Conservation (phyloP, 352 stramenopile genomes). For the Peronospora tabacina region DNA sequence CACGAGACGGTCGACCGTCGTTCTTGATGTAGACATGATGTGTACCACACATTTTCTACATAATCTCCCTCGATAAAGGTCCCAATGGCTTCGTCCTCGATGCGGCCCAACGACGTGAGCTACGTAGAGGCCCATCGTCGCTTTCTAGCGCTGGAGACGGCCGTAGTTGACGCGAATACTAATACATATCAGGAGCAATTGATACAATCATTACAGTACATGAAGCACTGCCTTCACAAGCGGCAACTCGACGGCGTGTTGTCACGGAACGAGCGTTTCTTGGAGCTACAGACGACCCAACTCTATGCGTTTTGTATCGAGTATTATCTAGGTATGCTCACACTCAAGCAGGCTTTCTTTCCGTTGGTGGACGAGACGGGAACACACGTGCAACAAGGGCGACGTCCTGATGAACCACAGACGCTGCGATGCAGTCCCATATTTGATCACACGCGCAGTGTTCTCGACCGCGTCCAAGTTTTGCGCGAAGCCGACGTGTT, state of each 20-base stretch:
- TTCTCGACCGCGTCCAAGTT: conserved; percentile 54
- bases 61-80: background rate
- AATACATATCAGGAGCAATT: conserved; percentile 25
- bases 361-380: conserved; percentile 13
- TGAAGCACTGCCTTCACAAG: conserved; percentile 40
- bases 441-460: conserved; percentile 55
- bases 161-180: conserved; percentile 20
- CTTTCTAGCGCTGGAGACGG: conserved; percentile 20
- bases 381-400: background rate
- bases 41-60: background rate
- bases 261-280: conserved; percentile 65
- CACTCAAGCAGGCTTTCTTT: conserved; percentile 70
- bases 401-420: conserved; percentile 11
- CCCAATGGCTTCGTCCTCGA: background rate
- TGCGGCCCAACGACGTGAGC: conserved; percentile 21
- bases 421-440: conserved; percentile 12
- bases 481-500: conserved; percentile 70
- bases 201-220: conserved; percentile 14
- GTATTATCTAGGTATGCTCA: conserved; percentile 73
- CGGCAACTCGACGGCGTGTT: conserved; percentile 58
- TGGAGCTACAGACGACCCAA: conserved; percentile 75
- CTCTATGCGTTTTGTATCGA: conserved; percentile 78
- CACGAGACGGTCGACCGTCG: too few species aligned
- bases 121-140: conserved; percentile 26
- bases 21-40: background rate